Evolutionary conservation across 352 stramenopile genomes (phyloP).

Genomic region (Globisporangium okanoganense): DNA sequence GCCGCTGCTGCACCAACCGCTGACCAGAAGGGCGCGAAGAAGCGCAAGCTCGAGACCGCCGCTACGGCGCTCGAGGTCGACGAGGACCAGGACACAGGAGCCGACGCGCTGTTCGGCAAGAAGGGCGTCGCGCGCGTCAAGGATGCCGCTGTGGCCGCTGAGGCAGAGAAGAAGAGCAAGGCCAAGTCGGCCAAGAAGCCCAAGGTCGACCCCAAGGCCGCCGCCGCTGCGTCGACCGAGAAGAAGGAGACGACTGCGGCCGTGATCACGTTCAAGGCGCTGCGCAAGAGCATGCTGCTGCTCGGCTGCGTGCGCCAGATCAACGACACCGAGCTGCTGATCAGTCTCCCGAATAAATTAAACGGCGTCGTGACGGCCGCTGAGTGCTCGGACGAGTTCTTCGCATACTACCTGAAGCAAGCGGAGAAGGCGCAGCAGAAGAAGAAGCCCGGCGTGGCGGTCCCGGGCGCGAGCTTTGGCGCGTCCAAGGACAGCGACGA

Average conservation of each 20-base stretch:
- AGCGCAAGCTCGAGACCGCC: constrained; percentile 38
- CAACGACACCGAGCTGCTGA: constrained; percentile 72
- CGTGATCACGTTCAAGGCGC: constrained; percentile 63
- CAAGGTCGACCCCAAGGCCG: constrained; percentile 10
- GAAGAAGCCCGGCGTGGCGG: constrained; percentile 16
- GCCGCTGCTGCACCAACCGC: neutral
- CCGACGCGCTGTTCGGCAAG: constrained; percentile 79
- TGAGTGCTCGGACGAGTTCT: constrained; percentile 82
- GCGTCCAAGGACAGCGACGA: constrained; percentile 10
- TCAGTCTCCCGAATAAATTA: constrained; percentile 93
- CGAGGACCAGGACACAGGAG: constrained; percentile 25
- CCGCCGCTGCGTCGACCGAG: constrained; percentile 12
- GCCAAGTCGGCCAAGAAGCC: constrained; percentile 26
- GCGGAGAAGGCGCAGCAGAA: constrained; percentile 18
- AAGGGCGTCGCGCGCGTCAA: constrained; percentile 36
- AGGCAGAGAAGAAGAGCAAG: constrained; percentile 23
- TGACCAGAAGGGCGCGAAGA: constrained; percentile 26
- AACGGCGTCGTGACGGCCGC: constrained; percentile 86
- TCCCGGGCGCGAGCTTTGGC: constrained; percentile 6
- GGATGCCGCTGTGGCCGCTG: constrained; percentile 13
- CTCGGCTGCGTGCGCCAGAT: constrained; percentile 90
- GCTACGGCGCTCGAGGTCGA: constrained; percentile 23
- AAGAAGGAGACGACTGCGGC: constrained; percentile 28
- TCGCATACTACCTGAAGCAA: constrained; percentile 24
- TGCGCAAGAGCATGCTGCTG: constrained; percentile 69